These are phyloP conservation scores for Diplodia corticola DNA, from an alignment of 2,329 filamentous ascomycete genomes.

Conservation along the genomic window DNA sequence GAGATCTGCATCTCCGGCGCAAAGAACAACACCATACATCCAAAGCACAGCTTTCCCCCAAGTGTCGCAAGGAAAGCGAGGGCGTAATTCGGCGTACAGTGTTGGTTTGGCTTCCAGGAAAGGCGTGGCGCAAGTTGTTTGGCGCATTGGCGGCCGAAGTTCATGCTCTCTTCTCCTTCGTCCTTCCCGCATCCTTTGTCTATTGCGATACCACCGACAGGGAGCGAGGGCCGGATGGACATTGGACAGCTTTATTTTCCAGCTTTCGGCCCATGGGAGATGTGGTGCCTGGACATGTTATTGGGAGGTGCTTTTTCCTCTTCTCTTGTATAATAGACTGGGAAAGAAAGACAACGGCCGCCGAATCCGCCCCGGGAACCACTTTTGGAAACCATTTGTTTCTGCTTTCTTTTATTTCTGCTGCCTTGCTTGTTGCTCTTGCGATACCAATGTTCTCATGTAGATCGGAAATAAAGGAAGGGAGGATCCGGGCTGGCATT, in stretches of 20 bases:
- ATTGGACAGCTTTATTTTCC: background rate
- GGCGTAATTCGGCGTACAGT: constrained; percentile 11
- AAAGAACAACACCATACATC: background rate
- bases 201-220: background rate
- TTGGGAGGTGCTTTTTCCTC: background rate
- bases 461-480: background rate
- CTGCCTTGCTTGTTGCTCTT: constrained; percentile 11
- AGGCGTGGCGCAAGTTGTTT: background rate
- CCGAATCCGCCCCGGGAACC: background rate
- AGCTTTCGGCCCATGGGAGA: background rate
- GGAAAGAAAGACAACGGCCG: background rate
- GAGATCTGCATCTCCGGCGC: constrained; percentile 15
- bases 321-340: constrained; percentile 10
- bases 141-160: background rate
- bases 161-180: background rate
- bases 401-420: background rate
- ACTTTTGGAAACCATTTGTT: background rate
- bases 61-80: background rate
- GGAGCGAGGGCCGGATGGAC: background rate
- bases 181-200: background rate
- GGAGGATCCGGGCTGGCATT: background rate
- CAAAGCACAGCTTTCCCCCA: background rate
- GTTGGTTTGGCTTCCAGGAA: background rate
- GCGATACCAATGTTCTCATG: constrained; percentile 9
- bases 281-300: background rate